Base-by-base conservation (phyloP, 2,329 filamentous ascomycete species). In the Coniochaeta sp. region DNA sequence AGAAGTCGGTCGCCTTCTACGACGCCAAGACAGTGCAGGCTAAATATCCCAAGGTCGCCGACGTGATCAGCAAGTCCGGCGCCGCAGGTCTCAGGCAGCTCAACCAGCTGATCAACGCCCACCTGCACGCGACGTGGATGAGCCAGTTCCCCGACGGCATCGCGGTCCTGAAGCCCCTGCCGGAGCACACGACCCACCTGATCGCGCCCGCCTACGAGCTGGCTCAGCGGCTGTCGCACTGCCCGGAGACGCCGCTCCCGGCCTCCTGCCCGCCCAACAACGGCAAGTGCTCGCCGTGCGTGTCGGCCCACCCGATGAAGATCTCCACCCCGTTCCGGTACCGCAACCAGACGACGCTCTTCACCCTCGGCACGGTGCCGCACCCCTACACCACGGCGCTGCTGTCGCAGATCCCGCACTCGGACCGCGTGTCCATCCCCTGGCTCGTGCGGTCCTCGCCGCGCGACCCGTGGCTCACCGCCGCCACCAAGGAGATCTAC, bases 61-160 rank as follows among this genome's bases (percentile, higher is more conserved):
- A 89, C 58, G 83, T 83, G 59, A 79, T 91, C 44, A 71, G 76
- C 6, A 77, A 80, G 36, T 77, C 80, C 59, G 81, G 81, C 16
- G 81, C 83, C 33, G 77, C 80, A 54, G 90, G 89, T 2, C 78
- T 93, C 26, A 74, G 76, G 59, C 78, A 82, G 58, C 83, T 98
- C 36, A 88, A 89, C 61, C 77, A 83, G 54, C 81, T 98, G 62
- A 90, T 97, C 70, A 93, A 90, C 68, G 83, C 88, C 1, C 95
- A 98, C 72, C 80, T 98, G 4, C 93, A 97, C 71, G 82, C 82
- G 59, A 89, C 87, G 12, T 98, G 95, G 85, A 91, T 96, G 69
- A 90, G 88, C 66, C 80, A 80, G 24, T 96, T 95, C 72, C 78
- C 84, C 1, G 80, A 83, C 43, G 93, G 95, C 33, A 88, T 98